Conservation (phyloP, 352 stramenopile genomes). For the Phytophthora ohioensis region DNA sequence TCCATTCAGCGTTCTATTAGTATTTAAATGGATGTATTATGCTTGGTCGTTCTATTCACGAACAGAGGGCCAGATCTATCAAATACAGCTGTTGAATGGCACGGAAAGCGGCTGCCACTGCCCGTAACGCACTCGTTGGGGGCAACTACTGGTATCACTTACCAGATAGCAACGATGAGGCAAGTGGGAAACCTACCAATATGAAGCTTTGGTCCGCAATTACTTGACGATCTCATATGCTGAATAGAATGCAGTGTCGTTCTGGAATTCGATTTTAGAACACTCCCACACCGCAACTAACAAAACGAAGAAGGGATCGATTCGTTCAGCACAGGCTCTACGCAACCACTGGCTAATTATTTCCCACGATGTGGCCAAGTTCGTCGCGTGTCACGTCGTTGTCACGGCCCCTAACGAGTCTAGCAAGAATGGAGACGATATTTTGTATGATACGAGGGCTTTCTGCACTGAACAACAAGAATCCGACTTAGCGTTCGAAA, state of each 20-base stretch:
- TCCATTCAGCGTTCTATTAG: too few species aligned
- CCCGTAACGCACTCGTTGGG: too few species aligned
- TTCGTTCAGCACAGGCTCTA: not conserved
- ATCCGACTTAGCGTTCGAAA: not conserved
- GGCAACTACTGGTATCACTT: too few species aligned
- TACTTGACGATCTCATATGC: not conserved
- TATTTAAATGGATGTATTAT: too few species aligned
- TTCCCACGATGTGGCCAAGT: conserved; percentile 8
- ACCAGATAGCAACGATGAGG: not conserved
- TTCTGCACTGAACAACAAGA: not conserved
- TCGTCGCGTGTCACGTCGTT: not conserved
- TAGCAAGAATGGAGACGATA: not conserved
- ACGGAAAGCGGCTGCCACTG: too few species aligned
- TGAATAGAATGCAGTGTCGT: too few species aligned
- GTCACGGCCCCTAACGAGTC: conserved; percentile 1
- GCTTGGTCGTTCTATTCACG: too few species aligned
- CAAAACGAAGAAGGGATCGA: not conserved
- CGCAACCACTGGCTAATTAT: not conserved
- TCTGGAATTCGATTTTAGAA: too few species aligned
- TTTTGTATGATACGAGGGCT: not conserved
- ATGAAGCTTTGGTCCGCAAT: not conserved
- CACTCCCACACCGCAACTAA: not conserved
- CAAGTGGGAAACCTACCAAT: not conserved
- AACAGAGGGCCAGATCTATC: too few species aligned
- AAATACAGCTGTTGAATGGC: too few species aligned